Conservation (phyloP, 768 basidiomycete genomes). For the Hemileccinum impolitum region DNA sequence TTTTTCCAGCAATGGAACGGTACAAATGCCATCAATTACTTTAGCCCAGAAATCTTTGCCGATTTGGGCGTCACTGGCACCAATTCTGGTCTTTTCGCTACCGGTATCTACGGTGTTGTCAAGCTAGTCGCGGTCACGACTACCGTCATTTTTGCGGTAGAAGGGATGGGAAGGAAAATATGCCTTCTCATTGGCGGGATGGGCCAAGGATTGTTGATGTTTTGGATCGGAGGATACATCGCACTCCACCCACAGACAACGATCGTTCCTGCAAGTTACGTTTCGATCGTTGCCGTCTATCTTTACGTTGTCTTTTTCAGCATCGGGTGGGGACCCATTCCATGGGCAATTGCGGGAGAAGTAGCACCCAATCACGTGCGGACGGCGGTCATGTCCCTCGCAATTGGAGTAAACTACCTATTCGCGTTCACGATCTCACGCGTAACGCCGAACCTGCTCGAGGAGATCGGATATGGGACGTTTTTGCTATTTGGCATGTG, state of each 20-base stretch:
- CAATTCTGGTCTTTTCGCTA: constrained; percentile 45
- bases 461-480: constrained; percentile 32
- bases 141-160: constrained; percentile 45
- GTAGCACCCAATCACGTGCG: constrained; percentile 39
- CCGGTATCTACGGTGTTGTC: constrained; percentile 40
- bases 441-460: constrained; percentile 37
- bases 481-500: constrained; percentile 33
- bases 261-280: constrained; percentile 33
- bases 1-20: constrained; percentile 50
- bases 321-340: constrained; percentile 29
- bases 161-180: constrained; percentile 45
- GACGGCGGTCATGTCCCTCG: constrained; percentile 32
- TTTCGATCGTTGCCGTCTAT: constrained; percentile 38
- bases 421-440: constrained; percentile 37
- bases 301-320: constrained; percentile 37
- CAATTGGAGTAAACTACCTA: constrained; percentile 33
- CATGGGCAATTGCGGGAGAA: constrained; percentile 34
- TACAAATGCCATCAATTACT: constrained; percentile 56
- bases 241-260: constrained; percentile 29
- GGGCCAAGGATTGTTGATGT: constrained; percentile 41
- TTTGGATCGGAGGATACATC: constrained; percentile 38
- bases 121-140: constrained; percentile 42
- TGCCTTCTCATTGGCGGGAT: constrained; percentile 48
- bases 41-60: constrained; percentile 49
- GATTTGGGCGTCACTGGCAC: constrained; percentile 44